phyloP scores from a whole-genome alignment of 164 flowering plant species.

The Vitis cinerea region DNA sequence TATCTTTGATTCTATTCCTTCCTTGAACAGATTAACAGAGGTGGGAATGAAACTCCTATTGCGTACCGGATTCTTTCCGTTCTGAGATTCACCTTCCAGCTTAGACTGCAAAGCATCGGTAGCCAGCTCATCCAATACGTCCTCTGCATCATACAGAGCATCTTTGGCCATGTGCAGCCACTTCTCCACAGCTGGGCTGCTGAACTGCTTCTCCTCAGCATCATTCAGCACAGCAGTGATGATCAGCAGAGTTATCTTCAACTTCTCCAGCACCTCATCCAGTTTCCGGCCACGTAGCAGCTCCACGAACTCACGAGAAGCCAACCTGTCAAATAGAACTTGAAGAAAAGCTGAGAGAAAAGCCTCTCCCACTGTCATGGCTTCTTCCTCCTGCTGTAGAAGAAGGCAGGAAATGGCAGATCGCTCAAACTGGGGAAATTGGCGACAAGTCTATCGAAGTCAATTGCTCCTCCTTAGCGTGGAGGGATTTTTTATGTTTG shows the following conservation, averaged over 20 bases:
- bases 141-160: constrained; percentile 15
- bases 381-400: too few species aligned
- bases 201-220: constrained; percentile 21
- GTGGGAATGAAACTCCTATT: background rate
- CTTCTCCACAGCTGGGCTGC: background rate
- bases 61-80: background rate
- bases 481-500: too few species aligned
- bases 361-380: constrained; percentile 12
- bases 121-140: constrained; percentile 16
- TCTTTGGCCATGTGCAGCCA: constrained; percentile 17
- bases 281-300: background rate
- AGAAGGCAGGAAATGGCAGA: too few species aligned
- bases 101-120: constrained; percentile 13
- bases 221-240: constrained; percentile 15
- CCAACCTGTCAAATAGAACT: constrained; percentile 7
- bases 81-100: background rate
- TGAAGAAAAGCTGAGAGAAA: constrained; percentile 13
- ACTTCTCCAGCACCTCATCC: constrained; percentile 3
- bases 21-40: constrained; percentile 4
- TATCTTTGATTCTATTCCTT: constrained; percentile 2
- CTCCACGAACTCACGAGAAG: background rate
- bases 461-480: too few species aligned
- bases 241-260: background rate
- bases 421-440: too few species aligned
- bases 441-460: too few species aligned